Evolutionary conservation across 1,284 basidiomycete genomes (phyloP).

Genomic region (Cerrena zonata): DNA sequence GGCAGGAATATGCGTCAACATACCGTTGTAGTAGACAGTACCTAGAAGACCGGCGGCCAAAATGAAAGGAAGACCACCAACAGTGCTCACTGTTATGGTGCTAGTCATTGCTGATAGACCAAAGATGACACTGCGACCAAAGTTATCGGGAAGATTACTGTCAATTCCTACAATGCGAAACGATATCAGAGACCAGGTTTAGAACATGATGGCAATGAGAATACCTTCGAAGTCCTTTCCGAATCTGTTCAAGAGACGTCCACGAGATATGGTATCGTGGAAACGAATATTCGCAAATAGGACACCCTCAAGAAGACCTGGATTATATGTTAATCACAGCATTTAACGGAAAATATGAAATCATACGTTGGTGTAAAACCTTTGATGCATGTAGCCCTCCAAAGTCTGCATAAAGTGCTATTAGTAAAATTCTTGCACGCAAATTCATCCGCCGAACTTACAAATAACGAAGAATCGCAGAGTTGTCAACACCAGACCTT

Average conservation of each 20-base stretch:
- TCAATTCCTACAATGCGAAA: conserved; percentile 60
- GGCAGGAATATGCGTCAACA: not conserved
- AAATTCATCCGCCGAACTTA: conserved; percentile 27
- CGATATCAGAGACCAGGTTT: not conserved
- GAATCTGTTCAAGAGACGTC: conserved; percentile 82
- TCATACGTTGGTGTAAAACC: conserved; percentile 57
- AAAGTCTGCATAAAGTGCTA: conserved; percentile 36
- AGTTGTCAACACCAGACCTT: conserved; percentile 61
- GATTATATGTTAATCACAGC: conserved; percentile 1
- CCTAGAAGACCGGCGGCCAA: conserved; percentile 56
- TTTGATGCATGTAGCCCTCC: conserved; percentile 68
- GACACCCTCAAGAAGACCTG: conserved; percentile 68
- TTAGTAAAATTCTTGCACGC: not conserved
- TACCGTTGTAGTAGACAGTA: conserved; percentile 65
- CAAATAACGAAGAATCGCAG: conserved; percentile 64
- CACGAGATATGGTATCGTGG: conserved; percentile 87
- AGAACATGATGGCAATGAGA: not conserved
- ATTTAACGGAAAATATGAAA: not conserved
- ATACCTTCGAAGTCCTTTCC: conserved; percentile 89
- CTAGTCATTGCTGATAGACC: conserved; percentile 46
- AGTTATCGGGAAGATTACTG: conserved; percentile 79
- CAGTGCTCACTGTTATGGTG: conserved; percentile 69
- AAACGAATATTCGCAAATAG: conserved; percentile 89
- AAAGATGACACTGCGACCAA: conserved; percentile 71
- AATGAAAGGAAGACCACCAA: conserved; percentile 77